phyloP scores from a whole-genome alignment of 2,329 filamentous ascomycete species.

The Orbilia blumenaviensis region DNA sequence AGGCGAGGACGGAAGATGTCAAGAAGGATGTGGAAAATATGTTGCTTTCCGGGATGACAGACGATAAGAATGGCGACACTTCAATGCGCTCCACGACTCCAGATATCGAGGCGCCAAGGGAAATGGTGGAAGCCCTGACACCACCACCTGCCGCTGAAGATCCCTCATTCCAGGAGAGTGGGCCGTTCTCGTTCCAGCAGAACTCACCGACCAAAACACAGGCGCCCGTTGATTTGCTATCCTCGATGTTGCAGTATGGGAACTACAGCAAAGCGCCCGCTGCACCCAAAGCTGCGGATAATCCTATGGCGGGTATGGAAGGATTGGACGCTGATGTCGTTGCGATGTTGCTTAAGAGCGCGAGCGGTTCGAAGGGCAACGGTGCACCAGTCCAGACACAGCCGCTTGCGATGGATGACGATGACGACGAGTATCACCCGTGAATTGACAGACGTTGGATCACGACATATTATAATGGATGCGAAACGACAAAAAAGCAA shows the following conservation, averaged over 20 bases:
- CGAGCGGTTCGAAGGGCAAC: constrained; percentile 49
- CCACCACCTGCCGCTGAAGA: constrained; percentile 69
- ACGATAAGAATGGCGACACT: constrained; percentile 66
- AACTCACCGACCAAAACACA: constrained; percentile 58
- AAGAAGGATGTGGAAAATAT: constrained; percentile 89
- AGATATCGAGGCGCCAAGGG: constrained; percentile 69
- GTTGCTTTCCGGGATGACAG: constrained; percentile 84
- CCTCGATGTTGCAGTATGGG: constrained; percentile 61
- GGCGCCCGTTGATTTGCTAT: constrained; percentile 58
- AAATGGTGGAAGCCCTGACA: constrained; percentile 85
- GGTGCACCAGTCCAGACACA: constrained; percentile 48
- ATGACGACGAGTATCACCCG: constrained; percentile 57
- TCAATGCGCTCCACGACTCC: constrained; percentile 62
- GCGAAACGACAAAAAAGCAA: not conserved
- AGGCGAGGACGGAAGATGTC: constrained; percentile 77
- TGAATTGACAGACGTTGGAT: not conserved
- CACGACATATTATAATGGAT: not conserved
- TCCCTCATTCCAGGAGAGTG: constrained; percentile 60
- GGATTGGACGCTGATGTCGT: constrained; percentile 71
- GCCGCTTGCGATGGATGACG: constrained; percentile 53
- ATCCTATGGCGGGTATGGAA: constrained; percentile 64
- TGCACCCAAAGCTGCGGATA: constrained; percentile 64
- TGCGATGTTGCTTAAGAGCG: constrained; percentile 67
- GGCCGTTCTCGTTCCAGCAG: constrained; percentile 60
- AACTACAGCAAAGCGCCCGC: constrained; percentile 62